Percentiles rank a stretch among this genome's conserved stretches.
Conservation (phyloP, 2,329 filamentous ascomycete genomes). For the Passalora sequoiae region DNA sequence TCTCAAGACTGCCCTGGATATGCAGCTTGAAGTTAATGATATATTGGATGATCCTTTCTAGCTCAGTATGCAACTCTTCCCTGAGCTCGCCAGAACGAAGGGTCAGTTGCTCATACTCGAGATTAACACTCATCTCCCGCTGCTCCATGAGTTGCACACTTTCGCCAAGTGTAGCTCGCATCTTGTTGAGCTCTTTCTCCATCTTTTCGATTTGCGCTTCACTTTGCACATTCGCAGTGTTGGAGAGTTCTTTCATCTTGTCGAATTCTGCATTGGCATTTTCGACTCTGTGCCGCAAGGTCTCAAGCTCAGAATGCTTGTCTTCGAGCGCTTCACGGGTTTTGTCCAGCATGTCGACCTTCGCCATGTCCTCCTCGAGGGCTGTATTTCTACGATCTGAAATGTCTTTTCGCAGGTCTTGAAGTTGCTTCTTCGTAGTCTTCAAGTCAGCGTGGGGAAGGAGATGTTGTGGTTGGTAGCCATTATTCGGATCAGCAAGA, state of each 20-base stretch:
- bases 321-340: conserved; percentile 97
- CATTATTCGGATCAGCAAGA: conserved; percentile 72
- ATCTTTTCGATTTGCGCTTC: conserved; percentile 97
- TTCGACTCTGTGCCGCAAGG: conserved; percentile 78
- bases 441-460: conserved; percentile 85
- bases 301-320: conserved; percentile 86
- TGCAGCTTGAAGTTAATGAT: conserved; percentile 99
- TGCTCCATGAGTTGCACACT: conserved; percentile 90
- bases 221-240: conserved; percentile 77
- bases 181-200: conserved; percentile 95
- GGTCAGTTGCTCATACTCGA: conserved; percentile 95
- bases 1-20: conserved; percentile 84
- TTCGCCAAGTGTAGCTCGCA: conserved; percentile 77
- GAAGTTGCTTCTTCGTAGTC: conserved; percentile 74
- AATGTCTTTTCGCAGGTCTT: conserved; percentile 78
- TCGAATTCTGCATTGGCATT: conserved; percentile 92
- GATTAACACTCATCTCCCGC: conserved; percentile 90
- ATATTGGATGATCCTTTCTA: conserved; percentile 92
- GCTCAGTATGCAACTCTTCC: conserved; percentile 97
- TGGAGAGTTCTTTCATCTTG: conserved; percentile 76
- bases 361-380: conserved; percentile 88
- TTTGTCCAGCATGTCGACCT: conserved; percentile 86
- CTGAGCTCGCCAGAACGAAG: conserved; percentile 74
- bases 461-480: conserved; percentile 84
- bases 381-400: conserved; percentile 78